These are phyloP conservation scores for Penicillium macrosclerotiorum DNA, from an alignment of 495 filamentous ascomycete species.

Conservation along the genomic window DNA sequence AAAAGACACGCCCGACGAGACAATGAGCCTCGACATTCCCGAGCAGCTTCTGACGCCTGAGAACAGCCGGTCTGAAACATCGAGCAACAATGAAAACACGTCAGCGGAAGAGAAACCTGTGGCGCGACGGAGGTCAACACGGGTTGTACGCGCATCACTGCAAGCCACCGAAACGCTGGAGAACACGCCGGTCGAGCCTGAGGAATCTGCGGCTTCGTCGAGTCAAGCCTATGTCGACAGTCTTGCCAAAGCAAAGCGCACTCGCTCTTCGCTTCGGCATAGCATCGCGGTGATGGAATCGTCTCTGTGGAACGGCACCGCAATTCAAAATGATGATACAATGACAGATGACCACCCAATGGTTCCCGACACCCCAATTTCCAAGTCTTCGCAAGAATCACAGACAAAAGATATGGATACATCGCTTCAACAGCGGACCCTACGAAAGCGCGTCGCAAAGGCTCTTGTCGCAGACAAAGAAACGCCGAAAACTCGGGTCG, in stretches of 20 bases:
- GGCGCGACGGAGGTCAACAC: constrained; percentile 40
- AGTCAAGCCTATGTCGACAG: constrained; percentile 40
- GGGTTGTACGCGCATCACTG: constrained; percentile 43
- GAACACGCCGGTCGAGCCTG: constrained; percentile 18
- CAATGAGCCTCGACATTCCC: constrained; percentile 41
- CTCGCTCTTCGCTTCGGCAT: constrained; percentile 38
- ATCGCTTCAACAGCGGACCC: constrained; percentile 40
- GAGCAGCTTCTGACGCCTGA: constrained; percentile 49
- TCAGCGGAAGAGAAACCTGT: constrained; percentile 40
- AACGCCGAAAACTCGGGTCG: constrained; percentile 10
- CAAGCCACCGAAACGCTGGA: constrained; percentile 29
- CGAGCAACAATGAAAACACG: constrained; percentile 49
- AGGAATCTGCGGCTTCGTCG: constrained; percentile 36
- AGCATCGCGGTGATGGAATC: constrained; percentile 48
- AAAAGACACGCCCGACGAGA: constrained; percentile 31
- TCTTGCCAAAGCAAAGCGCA: constrained; percentile 31
- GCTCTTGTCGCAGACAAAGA: constrained; percentile 47
- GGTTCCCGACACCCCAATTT: constrained; percentile 41
- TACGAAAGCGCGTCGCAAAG: constrained; percentile 50
- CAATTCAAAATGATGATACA: constrained; percentile 28
- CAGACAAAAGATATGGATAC: constrained; percentile 33
- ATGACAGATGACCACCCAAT: constrained; percentile 36
- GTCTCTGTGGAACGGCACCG: constrained; percentile 34
- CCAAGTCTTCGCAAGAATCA: constrained; percentile 40
- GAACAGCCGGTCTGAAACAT: constrained; percentile 49